phyloP scores from a whole-genome alignment of 495 filamentous ascomycete species.

The Neurospora sp. region DNA sequence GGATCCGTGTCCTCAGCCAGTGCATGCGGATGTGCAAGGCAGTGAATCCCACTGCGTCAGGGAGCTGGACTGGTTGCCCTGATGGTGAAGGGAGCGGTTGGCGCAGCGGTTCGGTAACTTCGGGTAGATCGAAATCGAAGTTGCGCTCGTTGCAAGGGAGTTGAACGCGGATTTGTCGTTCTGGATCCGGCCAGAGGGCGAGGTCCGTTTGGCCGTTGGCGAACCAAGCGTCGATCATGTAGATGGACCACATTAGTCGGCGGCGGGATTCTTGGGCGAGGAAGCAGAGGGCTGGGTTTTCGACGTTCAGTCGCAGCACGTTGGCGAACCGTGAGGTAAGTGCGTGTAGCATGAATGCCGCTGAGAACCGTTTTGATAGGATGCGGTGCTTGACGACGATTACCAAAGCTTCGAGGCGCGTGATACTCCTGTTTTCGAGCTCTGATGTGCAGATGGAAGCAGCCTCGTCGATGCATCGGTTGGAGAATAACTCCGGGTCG shows the following conservation, averaged over 20 bases:
- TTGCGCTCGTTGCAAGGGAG: slow-evolving; percentile 43
- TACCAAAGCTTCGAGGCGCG: slow-evolving; percentile 38
- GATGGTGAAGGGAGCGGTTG: slow-evolving; percentile 21
- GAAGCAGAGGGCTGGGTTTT: slow-evolving; percentile 38
- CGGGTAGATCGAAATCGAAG: slow-evolving; percentile 42
- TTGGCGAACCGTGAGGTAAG: slow-evolving; percentile 38
- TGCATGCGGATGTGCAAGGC: slow-evolving; percentile 39
- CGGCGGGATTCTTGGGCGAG: slow-evolving; percentile 40
- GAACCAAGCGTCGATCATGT: slow-evolving; percentile 38
- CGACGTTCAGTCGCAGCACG: slow-evolving; percentile 38
- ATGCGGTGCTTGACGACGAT: slow-evolving; percentile 40
- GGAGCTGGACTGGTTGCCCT: slow-evolving; percentile 18
- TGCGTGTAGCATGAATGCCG: slow-evolving; percentile 39
- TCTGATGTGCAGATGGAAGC: slow-evolving; percentile 31
- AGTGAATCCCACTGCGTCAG: slow-evolving; percentile 38
- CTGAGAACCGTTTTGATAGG: slow-evolving; percentile 33
- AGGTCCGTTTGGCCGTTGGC: slow-evolving; percentile 36
- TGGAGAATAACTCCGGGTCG: slow-evolving; percentile 25
- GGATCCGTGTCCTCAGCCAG: slow-evolving; percentile 34
- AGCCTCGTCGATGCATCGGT: slow-evolving; percentile 37
- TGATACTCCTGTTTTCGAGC: slow-evolving; percentile 36
- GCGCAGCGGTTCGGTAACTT: slow-evolving; percentile 33
- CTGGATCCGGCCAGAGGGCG: slow-evolving; percentile 34
- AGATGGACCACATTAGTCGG: slow-evolving; percentile 42
- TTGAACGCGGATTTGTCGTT: slow-evolving; percentile 32